Percentiles rank a stretch among this genome's conserved stretches.
Evolutionary conservation across 2,329 filamentous ascomycete species (phyloP).

Genomic region (Stagonosporopsis cucurbitacearum): DNA sequence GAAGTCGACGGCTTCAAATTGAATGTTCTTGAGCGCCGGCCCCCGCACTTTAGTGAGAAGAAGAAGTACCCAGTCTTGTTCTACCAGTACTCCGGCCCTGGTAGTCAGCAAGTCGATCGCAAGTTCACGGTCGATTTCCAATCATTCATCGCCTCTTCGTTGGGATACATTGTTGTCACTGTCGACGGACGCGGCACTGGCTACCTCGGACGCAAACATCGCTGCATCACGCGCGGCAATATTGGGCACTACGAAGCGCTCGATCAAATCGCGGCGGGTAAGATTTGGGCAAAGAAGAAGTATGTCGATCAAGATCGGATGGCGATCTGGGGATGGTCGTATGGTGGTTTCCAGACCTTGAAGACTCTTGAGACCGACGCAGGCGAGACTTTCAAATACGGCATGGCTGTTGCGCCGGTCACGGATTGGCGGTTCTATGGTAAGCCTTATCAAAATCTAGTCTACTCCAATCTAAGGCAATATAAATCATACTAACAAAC

Average conservation of each 20-base stretch:
- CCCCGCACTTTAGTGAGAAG: slow-evolving; percentile 82
- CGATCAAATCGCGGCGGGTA: slow-evolving; percentile 90
- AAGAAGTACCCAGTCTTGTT: slow-evolving; percentile 95
- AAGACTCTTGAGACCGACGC: slow-evolving; percentile 94
- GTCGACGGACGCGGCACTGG: slow-evolving; percentile 94
- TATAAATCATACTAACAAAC: neutral
- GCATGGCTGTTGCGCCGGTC: slow-evolving; percentile 98
- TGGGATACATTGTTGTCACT: slow-evolving; percentile 94
- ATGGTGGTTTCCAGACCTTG: slow-evolving; percentile 91
- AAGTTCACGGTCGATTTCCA: slow-evolving; percentile 87
- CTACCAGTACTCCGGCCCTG: slow-evolving; percentile 91
- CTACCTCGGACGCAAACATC: slow-evolving; percentile 82
- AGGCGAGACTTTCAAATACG: slow-evolving; percentile 89
- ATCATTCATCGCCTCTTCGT: slow-evolving; percentile 79
- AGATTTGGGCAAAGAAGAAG: slow-evolving; percentile 77
- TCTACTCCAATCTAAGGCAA: neutral
- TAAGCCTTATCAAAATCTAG: slow-evolving; percentile 32
- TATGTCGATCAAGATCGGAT: slow-evolving; percentile 85
- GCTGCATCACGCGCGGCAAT: slow-evolving; percentile 81
- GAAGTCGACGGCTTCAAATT: slow-evolving; percentile 79
- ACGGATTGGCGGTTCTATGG: slow-evolving; percentile 96
- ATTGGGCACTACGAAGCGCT: slow-evolving; percentile 84
- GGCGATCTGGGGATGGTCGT: slow-evolving; percentile 99
- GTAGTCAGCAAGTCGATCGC: slow-evolving; percentile 87
- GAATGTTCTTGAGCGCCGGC: slow-evolving; percentile 81